Evolutionary conservation across 192 early-diverging fungal genomes (phyloP).

Genomic region (Dispira simplex): DNA sequence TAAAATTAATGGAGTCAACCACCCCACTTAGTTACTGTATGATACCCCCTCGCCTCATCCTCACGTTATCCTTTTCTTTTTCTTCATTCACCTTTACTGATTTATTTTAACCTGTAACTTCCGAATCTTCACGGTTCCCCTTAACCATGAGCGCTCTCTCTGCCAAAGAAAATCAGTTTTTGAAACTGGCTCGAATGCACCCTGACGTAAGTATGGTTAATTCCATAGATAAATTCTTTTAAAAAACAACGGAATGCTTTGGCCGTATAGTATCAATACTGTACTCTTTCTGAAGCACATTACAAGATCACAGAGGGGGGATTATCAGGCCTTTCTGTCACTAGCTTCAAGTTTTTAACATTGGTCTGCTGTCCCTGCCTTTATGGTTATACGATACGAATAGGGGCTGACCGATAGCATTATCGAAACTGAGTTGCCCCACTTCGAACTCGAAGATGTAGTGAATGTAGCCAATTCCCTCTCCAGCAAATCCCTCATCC

Average conservation of each 20-base stretch:
- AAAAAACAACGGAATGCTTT: background rate
- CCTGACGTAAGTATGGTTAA: background rate
- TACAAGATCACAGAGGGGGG: background rate
- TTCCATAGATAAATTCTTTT: background rate
- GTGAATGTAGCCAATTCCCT: background rate
- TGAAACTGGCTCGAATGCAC: conserved; percentile 2
- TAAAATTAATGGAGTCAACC: too few species aligned
- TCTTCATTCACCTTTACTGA: too few species aligned
- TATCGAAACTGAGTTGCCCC: background rate
- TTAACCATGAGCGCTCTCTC: background rate
- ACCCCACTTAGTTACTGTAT: too few species aligned
- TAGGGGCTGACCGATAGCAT: background rate
- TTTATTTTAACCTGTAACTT: too few species aligned
- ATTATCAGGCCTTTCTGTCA: background rate
- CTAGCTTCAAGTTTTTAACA: background rate
- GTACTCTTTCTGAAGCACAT: background rate
- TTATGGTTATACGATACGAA: background rate
- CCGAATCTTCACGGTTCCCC: too few species aligned
- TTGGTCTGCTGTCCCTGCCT: background rate
- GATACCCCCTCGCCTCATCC: too few species aligned
- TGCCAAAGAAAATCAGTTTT: background rate
- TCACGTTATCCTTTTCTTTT: too few species aligned
- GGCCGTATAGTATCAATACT: background rate
- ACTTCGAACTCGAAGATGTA: background rate
- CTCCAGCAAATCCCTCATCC: background rate